Base-by-base conservation (phyloP, 169 alveolate species). In the Plasmodium chabaudi region DNA sequence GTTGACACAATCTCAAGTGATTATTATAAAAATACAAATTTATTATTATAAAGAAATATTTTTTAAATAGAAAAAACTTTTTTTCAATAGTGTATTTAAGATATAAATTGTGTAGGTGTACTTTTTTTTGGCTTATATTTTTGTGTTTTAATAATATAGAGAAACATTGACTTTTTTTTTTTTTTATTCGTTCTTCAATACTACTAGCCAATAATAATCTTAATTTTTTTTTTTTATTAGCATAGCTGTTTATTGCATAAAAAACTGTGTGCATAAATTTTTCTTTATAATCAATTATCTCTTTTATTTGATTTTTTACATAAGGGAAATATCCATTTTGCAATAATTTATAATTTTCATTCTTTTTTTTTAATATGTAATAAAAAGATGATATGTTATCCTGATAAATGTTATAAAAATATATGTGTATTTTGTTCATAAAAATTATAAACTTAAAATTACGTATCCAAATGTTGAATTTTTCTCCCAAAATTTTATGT, bases 1-100 rank as follows among this genome's bases (percentile, higher is more conserved):
- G 39, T 51, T 61, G 75, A 63, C 88, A 75, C 2, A 75, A 7
- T 1, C 70, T 25, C 57, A 75, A 49, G 6, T 75, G 88, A 23
- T 75, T 61, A 9, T 75, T 46, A 27, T 75, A 75, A 75, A 75
- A 75, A 63, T 63, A 75, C 34, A 75, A 2, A 19, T 75, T 75
- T 5, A 51, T 75, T 21, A 75, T 23, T 23, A 75, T 75, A n/a
- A 75, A 42, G 15, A 75, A 75, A 56, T 61, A 25, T 61, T 64
- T 75, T 39, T 55, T 75, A 44, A 27, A 75, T 9, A 63, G 21
- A 39, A 49, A 68, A 47, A 61, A 61, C 17, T 75, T 75, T 17
- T 53, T 75, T 44, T 75, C 69, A 44, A 61, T 75, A 9, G 57
- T 75, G 39, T 47, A 21, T 39, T 63, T 61, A 34, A 64, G 49